Evolutionary conservation across 805 yeast genomes (phyloP).

Genomic region (Candida tallmaniae): DNA sequence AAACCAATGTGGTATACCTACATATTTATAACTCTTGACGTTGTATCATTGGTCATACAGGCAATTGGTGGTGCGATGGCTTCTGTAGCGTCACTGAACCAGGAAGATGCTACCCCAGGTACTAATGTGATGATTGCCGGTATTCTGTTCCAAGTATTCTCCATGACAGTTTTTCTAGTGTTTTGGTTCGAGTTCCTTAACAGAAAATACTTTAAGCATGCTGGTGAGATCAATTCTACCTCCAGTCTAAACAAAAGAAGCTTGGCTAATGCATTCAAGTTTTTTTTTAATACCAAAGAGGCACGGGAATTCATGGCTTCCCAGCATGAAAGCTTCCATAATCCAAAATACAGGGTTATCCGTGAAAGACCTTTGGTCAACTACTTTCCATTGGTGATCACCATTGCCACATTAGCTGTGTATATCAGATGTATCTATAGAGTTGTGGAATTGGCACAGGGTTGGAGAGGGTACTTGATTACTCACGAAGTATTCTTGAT

Average conservation of each 20-base stretch:
- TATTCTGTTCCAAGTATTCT: conserved; percentile 29
- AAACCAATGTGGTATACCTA: conserved; percentile 40
- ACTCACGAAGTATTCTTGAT: conserved; percentile 31
- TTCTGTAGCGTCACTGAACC: conserved; percentile 16
- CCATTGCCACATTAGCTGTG: conserved; percentile 24
- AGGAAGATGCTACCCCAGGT: conserved; percentile 21
- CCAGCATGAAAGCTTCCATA: conserved; percentile 25
- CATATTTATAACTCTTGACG: conserved; percentile 32
- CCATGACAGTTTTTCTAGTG: conserved; percentile 29
- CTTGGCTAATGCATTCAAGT: conserved; percentile 18
- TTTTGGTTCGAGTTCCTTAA: conserved; percentile 30
- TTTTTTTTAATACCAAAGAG: conserved; percentile 20
- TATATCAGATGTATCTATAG: conserved; percentile 32
- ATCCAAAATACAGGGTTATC: conserved; percentile 17
- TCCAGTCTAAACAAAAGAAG: conserved; percentile 12
- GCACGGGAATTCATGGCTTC: conserved; percentile 16
- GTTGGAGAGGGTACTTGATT: conserved; percentile 31
- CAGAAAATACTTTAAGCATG: conserved; percentile 19
- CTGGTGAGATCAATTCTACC: not conserved
- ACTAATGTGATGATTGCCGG: conserved; percentile 35
- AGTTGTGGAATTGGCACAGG: conserved; percentile 36
- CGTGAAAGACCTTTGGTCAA: conserved; percentile 20
- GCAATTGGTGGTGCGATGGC: conserved; percentile 38
- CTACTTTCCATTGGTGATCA: conserved; percentile 28
- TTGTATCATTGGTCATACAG: conserved; percentile 30